These are phyloP conservation scores for Monascus purpureus DNA, from an alignment of 495 filamentous ascomycete genomes.

Conservation along the genomic window DNA sequence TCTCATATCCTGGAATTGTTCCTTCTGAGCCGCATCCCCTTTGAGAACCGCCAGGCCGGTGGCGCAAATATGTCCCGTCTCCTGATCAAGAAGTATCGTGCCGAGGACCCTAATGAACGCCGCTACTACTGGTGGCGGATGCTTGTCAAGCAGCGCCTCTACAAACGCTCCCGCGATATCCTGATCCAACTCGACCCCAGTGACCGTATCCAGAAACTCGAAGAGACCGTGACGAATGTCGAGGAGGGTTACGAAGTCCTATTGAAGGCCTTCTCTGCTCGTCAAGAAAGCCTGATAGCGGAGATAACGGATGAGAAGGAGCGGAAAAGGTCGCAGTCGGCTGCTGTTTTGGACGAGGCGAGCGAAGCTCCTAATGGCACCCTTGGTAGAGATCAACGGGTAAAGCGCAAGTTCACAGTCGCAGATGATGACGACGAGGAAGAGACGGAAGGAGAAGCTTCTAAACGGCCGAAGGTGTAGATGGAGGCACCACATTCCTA, in stretches of 20 bases:
- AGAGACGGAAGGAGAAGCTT: conserved; percentile 14
- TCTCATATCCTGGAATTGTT: conserved; percentile 76
- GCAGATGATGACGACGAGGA: conserved; percentile 36
- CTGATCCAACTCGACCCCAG: conserved; percentile 63
- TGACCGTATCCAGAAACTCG: conserved; percentile 70
- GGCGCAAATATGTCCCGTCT: conserved; percentile 34
- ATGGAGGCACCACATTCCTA: background rate
- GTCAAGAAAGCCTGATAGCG: conserved; percentile 15
- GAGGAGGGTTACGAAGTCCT: conserved; percentile 69
- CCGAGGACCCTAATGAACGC: conserved; percentile 39
- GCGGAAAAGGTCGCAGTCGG: conserved; percentile 6
- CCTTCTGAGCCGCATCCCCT: conserved; percentile 61
- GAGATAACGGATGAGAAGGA: conserved; percentile 11
- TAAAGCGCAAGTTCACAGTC: conserved; percentile 35
- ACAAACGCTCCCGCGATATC: conserved; percentile 59
- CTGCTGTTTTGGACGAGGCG: conserved; percentile 9
- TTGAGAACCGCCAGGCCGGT: conserved; percentile 41
- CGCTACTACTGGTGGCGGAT: conserved; percentile 72
- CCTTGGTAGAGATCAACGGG: conserved; percentile 12
- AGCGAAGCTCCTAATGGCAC: conserved; percentile 12
- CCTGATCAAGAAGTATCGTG: conserved; percentile 40
- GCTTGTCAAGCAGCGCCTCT: conserved; percentile 68
- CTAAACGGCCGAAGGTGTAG: conserved; percentile 28
- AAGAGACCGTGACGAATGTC: conserved; percentile 61
- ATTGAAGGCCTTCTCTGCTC: conserved; percentile 36